Evolutionary conservation across 2,329 filamentous ascomycete species (phyloP), one percentile per base, ranked within the genome.

Genomic region (Furcasterigmium sp.): DNA sequence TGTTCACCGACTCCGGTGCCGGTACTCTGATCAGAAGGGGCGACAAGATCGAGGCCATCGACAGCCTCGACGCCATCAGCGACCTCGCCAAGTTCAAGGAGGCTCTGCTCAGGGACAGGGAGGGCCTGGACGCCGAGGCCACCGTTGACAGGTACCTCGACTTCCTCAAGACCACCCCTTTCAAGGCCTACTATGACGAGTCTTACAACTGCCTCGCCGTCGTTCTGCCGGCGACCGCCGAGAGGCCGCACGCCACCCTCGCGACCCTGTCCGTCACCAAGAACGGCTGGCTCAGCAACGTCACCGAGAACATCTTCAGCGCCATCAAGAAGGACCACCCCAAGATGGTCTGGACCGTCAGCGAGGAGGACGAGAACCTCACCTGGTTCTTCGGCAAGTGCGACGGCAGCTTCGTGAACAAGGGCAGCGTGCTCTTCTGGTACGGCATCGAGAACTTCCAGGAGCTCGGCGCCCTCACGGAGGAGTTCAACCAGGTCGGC

Each of bases 331-430:
- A 95, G 67, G 91, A 96, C 59, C 86, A 91, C 64, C 83, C 90
- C 43, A 89, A 85, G 68, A 76, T 97, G 51, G 86, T 89, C 51
- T 98, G 91, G 91, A 95, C 90, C n/a, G 91, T 96, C 47, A 91
- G 87, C 70, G 85, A 91, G 58, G 86, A 94, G 53, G 91, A 97
- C 56, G 91, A 97, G 76, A 96, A 97, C 63, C 73, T 97, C 56
- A 91, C 89, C 10, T 97, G 91, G 93, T 96, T 97, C 74, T 94
- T 95, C 54, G 91, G 95, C 67, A 95, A 95, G 75, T 86, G 91
- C 9, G 90, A 96, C 54, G 91, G 93, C 44, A 95, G 88, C 65
- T 78, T 96, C 56, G 88, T 85, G 49, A 82, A 84, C 44, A 82
- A 88, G 53, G 89, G 89, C 46, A 88, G 91, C 58, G 88, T 96